Conservation (phyloP, 2,329 filamentous ascomycete genomes). For the Cytospora leucostoma region DNA sequence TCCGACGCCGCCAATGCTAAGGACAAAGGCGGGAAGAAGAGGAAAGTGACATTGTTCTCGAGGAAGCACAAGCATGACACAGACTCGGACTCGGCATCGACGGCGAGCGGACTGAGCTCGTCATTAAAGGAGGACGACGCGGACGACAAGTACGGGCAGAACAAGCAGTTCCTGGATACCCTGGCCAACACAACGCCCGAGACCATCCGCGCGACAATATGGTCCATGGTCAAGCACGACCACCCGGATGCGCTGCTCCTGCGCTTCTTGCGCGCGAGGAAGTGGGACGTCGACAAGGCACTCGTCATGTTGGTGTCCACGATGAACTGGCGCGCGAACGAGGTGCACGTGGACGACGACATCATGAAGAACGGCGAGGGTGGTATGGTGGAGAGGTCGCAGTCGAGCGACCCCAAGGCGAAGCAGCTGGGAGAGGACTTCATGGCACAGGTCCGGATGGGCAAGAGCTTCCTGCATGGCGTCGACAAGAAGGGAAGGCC, state of each 20-base stretch:
- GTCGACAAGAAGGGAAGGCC: conserved; percentile 81
- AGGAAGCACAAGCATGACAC: conserved; percentile 60
- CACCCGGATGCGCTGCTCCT: conserved; percentile 84
- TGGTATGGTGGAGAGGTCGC: conserved; percentile 62
- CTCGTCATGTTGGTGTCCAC: conserved; percentile 93
- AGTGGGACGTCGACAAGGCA: conserved; percentile 94
- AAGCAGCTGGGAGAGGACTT: conserved; percentile 77
- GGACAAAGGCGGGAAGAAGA: conserved; percentile 70
- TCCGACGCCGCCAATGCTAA: conserved; percentile 33
- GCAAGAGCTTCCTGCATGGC: conserved; percentile 92
- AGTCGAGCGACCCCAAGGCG: conserved; percentile 54
- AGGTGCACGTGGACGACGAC: conserved; percentile 87
- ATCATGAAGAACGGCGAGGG: conserved; percentile 78
- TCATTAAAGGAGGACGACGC: conserved; percentile 50
- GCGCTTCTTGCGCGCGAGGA: conserved; percentile 83
- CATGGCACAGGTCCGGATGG: conserved; percentile 78
- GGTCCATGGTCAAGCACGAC: conserved; percentile 94
- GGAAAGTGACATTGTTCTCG: conserved; percentile 69
- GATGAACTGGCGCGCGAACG: conserved; percentile 83
- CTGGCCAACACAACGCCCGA: conserved; percentile 76
- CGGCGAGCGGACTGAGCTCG: conserved; percentile 40
- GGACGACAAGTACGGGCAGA: conserved; percentile 93
- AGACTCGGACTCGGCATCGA: conserved; percentile 40
- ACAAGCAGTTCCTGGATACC: conserved; percentile 81
- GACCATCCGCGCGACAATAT: conserved; percentile 77